Percentiles rank a stretch among this genome's conserved stretches.
Evolutionary conservation across 2,329 filamentous ascomycete genomes (phyloP).

Genomic region (Pseudonectria buxi): DNA sequence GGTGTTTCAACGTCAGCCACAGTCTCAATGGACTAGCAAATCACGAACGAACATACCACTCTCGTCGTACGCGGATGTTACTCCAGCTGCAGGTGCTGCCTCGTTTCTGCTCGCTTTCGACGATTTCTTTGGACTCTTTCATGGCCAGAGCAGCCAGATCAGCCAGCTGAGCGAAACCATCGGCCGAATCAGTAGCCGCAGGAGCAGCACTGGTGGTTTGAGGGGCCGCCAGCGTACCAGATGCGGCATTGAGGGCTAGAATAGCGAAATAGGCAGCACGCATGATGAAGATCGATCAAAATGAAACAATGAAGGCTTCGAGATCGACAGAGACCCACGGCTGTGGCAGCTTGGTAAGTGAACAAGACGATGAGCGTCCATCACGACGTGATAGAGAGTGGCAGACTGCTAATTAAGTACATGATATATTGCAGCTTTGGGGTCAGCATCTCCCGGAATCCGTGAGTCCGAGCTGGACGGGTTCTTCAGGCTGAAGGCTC

Average conservation of each 20-base stretch:
- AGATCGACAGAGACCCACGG: slow-evolving; percentile 8
- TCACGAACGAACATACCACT: slow-evolving; percentile 20
- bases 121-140: slow-evolving; percentile 15
- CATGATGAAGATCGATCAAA: slow-evolving; percentile 11
- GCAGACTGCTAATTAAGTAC: too few relatives aligned
- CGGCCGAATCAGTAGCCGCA: slow-evolving; percentile 12
- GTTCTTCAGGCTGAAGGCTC: too few relatives aligned
- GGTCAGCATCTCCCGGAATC: too few relatives aligned
- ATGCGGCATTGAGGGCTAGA: slow-evolving; percentile 16
- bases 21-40: too few relatives aligned
- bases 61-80: slow-evolving; percentile 24
- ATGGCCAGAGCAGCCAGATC: slow-evolving; percentile 17
- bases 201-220: slow-evolving; percentile 6
- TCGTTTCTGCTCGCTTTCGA: slow-evolving; percentile 13
- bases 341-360: neutral
- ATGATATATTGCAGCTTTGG: neutral
- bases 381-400: too few relatives aligned
- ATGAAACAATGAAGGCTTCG: neutral
- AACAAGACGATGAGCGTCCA: too few relatives aligned
- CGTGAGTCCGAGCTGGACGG: too few relatives aligned
- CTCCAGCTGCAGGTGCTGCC: slow-evolving; percentile 20
- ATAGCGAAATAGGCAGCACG: slow-evolving; percentile 13
- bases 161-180: slow-evolving; percentile 12
- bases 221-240: slow-evolving; percentile 14
- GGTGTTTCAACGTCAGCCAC: neutral